phyloP scores from a whole-genome alignment of 352 stramenopile species.

The Phytophthora meadii region DNA sequence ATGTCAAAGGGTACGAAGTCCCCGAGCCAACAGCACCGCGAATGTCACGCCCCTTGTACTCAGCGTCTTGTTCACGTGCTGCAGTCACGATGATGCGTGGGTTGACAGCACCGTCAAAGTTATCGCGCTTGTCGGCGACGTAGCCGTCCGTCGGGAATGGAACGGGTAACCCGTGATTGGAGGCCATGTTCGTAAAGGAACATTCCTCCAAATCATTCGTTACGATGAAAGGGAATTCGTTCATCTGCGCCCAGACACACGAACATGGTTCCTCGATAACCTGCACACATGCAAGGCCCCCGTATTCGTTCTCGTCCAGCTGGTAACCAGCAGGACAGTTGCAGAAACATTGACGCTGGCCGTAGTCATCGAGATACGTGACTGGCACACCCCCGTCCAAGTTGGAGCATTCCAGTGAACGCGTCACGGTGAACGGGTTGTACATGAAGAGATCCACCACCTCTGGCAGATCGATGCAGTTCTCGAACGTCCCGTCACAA shows the following conservation, averaged over 20 bases:
- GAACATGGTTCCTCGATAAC: conserved; percentile 36
- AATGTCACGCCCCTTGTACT: conserved; percentile 30
- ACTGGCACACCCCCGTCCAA: conserved; percentile 53
- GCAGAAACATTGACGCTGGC: conserved; percentile 62
- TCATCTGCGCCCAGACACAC: conserved; percentile 53
- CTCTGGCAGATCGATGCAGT: conserved; percentile 46
- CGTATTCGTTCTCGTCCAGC: conserved; percentile 26
- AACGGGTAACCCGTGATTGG: conserved; percentile 43
- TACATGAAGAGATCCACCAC: conserved; percentile 65
- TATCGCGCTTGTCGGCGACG: conserved; percentile 51
- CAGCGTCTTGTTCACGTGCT: conserved; percentile 16
- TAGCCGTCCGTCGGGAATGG: conserved; percentile 70
- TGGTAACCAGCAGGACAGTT: conserved; percentile 53
- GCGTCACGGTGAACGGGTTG: conserved; percentile 60
- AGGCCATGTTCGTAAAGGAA: conserved; percentile 43
- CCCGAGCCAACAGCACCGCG: conserved; percentile 1
- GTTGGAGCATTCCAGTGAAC: conserved; percentile 43
- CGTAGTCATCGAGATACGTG: conserved; percentile 45
- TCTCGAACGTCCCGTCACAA: conserved; percentile 30
- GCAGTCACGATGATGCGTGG: conserved; percentile 27
- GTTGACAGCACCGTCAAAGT: conserved; percentile 17
- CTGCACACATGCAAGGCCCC: conserved; percentile 28
- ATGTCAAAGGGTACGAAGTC: conserved; percentile 14
- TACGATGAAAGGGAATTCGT: conserved; percentile 38
- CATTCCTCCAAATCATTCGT: conserved; percentile 36